Evolutionary conservation across 2,329 filamentous ascomycete species (phyloP).

Genomic region (Phoma herbarum): DNA sequence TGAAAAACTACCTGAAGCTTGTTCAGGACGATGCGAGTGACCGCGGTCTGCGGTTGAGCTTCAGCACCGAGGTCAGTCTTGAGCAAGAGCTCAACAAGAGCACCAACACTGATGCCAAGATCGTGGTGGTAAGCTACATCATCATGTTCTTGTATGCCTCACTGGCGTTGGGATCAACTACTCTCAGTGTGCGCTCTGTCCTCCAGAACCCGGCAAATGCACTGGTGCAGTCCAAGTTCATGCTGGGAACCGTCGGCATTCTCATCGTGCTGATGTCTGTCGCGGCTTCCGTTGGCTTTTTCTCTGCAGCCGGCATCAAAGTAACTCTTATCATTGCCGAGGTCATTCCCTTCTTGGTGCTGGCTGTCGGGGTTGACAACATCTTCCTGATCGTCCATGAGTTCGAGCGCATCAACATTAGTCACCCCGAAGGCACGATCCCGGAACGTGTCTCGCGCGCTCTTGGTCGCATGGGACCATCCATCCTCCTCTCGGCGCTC

Average conservation of each 20-base stretch:
- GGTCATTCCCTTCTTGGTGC: constrained; percentile 95
- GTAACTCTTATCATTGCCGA: constrained; percentile 98
- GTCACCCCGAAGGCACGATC: constrained; percentile 86
- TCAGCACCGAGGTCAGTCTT: constrained; percentile 93
- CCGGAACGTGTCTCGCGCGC: constrained; percentile 86
- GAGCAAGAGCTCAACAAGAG: constrained; percentile 98
- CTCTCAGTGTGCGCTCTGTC: constrained; percentile 77
- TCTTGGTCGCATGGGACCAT: constrained; percentile 95
- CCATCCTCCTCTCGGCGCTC: constrained; percentile 91
- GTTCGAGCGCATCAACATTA: constrained; percentile 93
- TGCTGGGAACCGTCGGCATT: constrained; percentile 92
- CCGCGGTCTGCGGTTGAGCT: constrained; percentile 85
- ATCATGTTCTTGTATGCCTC: constrained; percentile 99
- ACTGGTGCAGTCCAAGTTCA: constrained; percentile 95
- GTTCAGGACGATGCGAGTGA: constrained; percentile 80
- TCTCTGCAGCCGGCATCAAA: constrained; percentile 90
- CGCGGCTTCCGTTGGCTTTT: constrained; percentile 90
- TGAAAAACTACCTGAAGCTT: constrained; percentile 77
- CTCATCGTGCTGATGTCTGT: constrained; percentile 98
- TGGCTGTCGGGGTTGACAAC: constrained; percentile 97
- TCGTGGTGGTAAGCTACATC: constrained; percentile 94
- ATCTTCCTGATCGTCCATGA: constrained; percentile 99
- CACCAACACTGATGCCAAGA: constrained; percentile 97
- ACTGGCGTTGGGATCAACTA: constrained; percentile 87
- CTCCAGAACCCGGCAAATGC: constrained; percentile 83